Base-by-base conservation (phyloP, 495 filamentous ascomycete species). In the Sordaria brevicollis region DNA sequence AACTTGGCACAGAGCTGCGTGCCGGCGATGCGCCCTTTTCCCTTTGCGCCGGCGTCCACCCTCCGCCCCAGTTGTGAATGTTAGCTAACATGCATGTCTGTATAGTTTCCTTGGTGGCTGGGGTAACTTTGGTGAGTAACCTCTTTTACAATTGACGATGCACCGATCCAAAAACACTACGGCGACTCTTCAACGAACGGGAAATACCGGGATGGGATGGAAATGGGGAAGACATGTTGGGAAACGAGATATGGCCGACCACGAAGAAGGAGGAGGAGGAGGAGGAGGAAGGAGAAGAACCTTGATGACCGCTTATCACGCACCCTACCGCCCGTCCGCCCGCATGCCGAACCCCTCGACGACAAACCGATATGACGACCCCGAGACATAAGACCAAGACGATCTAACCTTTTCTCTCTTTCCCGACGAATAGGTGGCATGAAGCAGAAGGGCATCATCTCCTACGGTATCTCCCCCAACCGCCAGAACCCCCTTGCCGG, bases 31-130 rank as follows among this genome's bases (percentile, higher is more conserved):
- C 66, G 70, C 34, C 70, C 67, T 65, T 68, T 71, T 70, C 36
- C 49, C 49, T 62, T 31, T 39, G 65, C 35, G 37, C 65, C 69
- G 66, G 35, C 66, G 36, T 65, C 71, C 71, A 25, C 41, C 69
- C 38, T 54, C 67, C 35, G 13, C 15, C 54, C 67, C 41, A 62
- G 36, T 49, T 66, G 5, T 49, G 21, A 15, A 38, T 35, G 43
- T 31, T 49, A 73, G 69, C 78, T 82, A 65, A 84, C 74, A 69
- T 17, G 49, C 25, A 62, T 62, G 10, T 75, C n/a, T 74, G n/a
- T 72, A 74, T 77, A 97, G 94, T 71, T 97, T 84, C 81, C 82
- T 96, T 65, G 95, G 94, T 76, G 79, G 77, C 78, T 98, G 94
- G 94, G 94, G 94, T 75, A 83, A 84, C 76, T 81, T 97, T 70